Base-by-base conservation (phyloP, 768 basidiomycete species). In the Rhizopogon rudus region DNA sequence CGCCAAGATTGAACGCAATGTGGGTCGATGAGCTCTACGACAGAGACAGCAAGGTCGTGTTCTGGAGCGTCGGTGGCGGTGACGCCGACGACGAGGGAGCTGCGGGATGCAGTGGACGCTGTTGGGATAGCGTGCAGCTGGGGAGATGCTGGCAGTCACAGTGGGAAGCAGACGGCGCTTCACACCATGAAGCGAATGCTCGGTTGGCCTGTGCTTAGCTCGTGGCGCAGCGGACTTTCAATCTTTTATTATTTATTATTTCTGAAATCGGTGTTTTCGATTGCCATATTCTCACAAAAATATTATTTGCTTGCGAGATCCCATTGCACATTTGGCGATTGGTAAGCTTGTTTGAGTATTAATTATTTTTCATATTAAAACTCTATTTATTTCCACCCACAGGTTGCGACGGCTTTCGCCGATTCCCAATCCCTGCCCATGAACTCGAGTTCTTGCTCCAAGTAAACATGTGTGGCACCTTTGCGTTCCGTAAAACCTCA, bases 131-230 rank as follows among this genome's bases (percentile, higher is more conserved):
- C 55, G 44, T 53, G 44, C 58, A 63, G 57, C 68, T 65, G 70
- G 61, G 71, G 67, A 66, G 67, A 76, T 74, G 69, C 73, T 76
- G 78, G 77, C 80, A 78, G 81, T 78, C 78, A 81, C 78, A 75
- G 77, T 74, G 77, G 79, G 77, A 73, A 75, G 75, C 74, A 71
- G 70, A 63, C 69, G 72, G 72, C 73, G 74, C 74, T 71, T 69
- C 69, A 71, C 65, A 62, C 67, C 66, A 44, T 67, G 68, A 68
- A 70, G 48, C 48, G 48, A 49, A 49, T 49, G 48, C 48, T 49
- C 46, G 46, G 46, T 48, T 25, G 46, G 46, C 46, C 48, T 49
- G 48, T 49, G 35, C 48, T 49, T 12, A 49, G 48, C 48, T 49
- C 48, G 48, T 49, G 48, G 45, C 45, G 14, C 13, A 35, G 43